Conservation (phyloP, 2,329 filamentous ascomycete species). For the Penicillium sp. region DNA sequence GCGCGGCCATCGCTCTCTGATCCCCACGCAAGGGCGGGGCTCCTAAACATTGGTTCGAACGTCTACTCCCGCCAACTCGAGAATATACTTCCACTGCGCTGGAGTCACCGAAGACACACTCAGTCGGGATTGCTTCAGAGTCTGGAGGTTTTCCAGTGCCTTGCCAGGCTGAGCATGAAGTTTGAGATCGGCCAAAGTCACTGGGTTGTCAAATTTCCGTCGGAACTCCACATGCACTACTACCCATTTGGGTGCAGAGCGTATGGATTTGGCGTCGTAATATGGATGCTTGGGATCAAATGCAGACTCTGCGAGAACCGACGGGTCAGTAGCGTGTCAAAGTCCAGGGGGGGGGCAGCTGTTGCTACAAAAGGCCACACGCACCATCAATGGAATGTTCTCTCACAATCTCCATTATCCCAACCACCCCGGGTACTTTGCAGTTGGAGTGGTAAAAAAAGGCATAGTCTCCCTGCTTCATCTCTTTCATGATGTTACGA, state of each 20-base stretch:
- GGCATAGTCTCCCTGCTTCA: slow-evolving; percentile 85
- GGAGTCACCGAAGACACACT: slow-evolving; percentile 59
- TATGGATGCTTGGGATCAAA: slow-evolving; percentile 70
- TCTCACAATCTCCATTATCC: slow-evolving; percentile 80
- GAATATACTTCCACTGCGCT: slow-evolving; percentile 46
- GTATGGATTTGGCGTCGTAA: slow-evolving; percentile 70
- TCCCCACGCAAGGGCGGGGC: background rate
- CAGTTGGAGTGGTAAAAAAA: slow-evolving; percentile 98
- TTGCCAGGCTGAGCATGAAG: slow-evolving; percentile 52
- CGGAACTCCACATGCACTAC: slow-evolving; percentile 84
- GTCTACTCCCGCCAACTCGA: slow-evolving; percentile 36
- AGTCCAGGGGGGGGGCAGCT: background rate
- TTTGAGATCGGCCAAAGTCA: slow-evolving; percentile 67
- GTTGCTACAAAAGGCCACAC: slow-evolving; percentile 24
- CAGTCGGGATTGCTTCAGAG: slow-evolving; percentile 72
- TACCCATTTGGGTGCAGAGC: slow-evolving; percentile 71
- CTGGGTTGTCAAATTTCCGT: slow-evolving; percentile 67
- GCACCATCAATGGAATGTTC: slow-evolving; percentile 75
- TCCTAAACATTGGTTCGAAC: slow-evolving; percentile 12
- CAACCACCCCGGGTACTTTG: slow-evolving; percentile 80
- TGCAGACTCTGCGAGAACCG: slow-evolving; percentile 51
- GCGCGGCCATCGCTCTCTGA: background rate
- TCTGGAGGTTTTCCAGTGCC: slow-evolving; percentile 68
- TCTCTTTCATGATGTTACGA: slow-evolving; percentile 81
- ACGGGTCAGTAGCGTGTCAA: slow-evolving; percentile 7